phyloP scores from a whole-genome alignment of 2,329 filamentous ascomycete species.

The Nothopassalora personata region DNA sequence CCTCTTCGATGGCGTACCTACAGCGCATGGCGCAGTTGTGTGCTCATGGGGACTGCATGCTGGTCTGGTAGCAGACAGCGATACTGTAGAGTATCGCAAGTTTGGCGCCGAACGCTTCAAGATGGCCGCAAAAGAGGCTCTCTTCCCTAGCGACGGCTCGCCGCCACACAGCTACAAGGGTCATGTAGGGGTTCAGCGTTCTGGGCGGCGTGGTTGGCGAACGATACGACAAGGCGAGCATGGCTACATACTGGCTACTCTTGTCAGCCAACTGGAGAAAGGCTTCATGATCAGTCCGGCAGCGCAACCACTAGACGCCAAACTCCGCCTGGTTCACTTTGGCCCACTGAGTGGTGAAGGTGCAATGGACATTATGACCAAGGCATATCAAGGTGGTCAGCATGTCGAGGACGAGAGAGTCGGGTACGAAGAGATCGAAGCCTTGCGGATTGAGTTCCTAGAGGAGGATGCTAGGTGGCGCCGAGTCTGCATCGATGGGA shows the following conservation, averaged over 20 bases:
- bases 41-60: constrained; percentile 88
- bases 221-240: constrained; percentile 47
- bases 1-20: constrained; percentile 28
- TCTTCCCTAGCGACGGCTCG: constrained; percentile 54
- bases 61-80: constrained; percentile 81
- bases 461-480: constrained; percentile 72
- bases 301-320: constrained; percentile 64
- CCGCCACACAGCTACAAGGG: constrained; percentile 54
- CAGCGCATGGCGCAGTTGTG: constrained; percentile 69
- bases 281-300: constrained; percentile 75
- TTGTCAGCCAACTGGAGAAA: constrained; percentile 77
- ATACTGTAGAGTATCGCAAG: constrained; percentile 73
- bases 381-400: constrained; percentile 53
- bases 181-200: constrained; percentile 42
- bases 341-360: constrained; percentile 59
- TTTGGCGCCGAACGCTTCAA: constrained; percentile 74
- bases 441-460: constrained; percentile 59
- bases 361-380: constrained; percentile 70
- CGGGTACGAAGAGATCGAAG: constrained; percentile 65
- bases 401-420: constrained; percentile 55
- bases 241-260: constrained; percentile 68
- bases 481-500: constrained; percentile 86
- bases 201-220: constrained; percentile 27
- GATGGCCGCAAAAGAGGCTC: constrained; percentile 72
- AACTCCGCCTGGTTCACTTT: constrained; percentile 69